Percentiles rank a stretch among this genome's conserved stretches.
Evolutionary conservation across 345 rosid species (phyloP).

Genomic region (Eutrema yunnanense): DNA sequence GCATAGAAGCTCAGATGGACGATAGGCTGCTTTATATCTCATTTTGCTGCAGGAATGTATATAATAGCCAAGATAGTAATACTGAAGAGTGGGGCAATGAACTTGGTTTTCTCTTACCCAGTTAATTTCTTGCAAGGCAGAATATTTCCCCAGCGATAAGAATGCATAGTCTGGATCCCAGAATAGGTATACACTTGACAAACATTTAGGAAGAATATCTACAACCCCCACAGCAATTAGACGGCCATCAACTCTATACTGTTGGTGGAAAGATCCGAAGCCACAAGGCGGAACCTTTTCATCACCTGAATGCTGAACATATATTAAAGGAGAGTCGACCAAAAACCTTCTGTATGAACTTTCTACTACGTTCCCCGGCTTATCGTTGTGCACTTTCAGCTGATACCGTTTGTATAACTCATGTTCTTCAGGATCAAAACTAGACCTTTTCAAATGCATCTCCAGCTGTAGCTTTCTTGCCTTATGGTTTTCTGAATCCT

Average conservation of each 20-base stretch:
- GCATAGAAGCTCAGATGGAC: conserved; percentile 92
- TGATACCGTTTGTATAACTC: conserved; percentile 76
- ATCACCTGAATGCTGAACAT: conserved; percentile 60
- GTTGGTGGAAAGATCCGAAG: conserved; percentile 97
- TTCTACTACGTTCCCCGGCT: conserved; percentile 51
- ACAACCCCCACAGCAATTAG: conserved; percentile 91
- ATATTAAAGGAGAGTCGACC: conserved; percentile 77
- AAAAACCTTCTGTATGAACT: conserved; percentile 61
- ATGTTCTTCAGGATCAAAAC: conserved; percentile 87
- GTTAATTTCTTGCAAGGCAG: conserved; percentile 79
- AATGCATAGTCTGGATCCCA: conserved; percentile 98
- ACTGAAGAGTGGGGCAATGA: conserved; percentile 66
- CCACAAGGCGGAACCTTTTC: conserved; percentile 69
- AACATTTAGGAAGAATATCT: conserved; percentile 87
- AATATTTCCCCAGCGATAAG: conserved; percentile 80
- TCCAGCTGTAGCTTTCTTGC: conserved; percentile 59
- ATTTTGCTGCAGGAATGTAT: conserved; percentile 94
- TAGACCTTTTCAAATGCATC: conserved; percentile 70
- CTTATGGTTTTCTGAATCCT: conserved; percentile 30
- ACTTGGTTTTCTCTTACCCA: conserved; percentile 73
- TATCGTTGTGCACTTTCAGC: conserved; percentile 76
- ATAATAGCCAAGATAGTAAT: conserved; percentile 95
- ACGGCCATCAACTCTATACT: conserved; percentile 72
- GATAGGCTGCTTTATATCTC: conserved; percentile 96
- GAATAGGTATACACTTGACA: conserved; percentile 90